These are phyloP conservation scores for Citrullus amarus DNA, from an alignment of 306 rosid species.

Conservation along the genomic window DNA sequence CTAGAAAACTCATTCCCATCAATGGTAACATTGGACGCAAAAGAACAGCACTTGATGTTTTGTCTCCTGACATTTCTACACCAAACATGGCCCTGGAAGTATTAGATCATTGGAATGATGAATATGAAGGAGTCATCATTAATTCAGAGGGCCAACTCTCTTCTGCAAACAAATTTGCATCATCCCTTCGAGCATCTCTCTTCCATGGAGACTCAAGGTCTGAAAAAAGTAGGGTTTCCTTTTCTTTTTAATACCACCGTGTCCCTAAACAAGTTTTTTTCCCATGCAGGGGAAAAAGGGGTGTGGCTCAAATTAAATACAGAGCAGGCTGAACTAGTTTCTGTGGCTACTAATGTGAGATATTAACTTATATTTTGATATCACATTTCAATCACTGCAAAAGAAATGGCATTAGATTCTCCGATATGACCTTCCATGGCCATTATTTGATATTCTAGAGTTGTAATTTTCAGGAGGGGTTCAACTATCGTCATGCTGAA, in stretches of 20 bases:
- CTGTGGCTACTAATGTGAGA: conserved; percentile 29
- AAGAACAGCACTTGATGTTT: conserved; percentile 11
- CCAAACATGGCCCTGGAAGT: conserved; percentile 11
- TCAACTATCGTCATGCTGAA: conserved; percentile 36
- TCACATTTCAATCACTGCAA: neutral
- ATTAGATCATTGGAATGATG: conserved; percentile 32
- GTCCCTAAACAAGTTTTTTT: neutral
- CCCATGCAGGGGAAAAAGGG: conserved; percentile 24
- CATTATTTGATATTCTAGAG: neutral
- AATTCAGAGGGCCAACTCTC: conserved; percentile 26
- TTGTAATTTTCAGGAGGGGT: conserved; percentile 29
- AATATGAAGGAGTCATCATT: conserved; percentile 28
- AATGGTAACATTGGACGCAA: conserved; percentile 4
- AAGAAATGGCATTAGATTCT: neutral
- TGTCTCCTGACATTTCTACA: conserved; percentile 23
- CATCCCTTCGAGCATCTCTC: conserved; percentile 27
- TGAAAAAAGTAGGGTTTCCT: neutral
- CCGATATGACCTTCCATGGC: neutral
- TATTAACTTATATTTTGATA: neutral
- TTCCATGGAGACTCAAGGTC: conserved; percentile 30
- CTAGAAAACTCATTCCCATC: neutral
- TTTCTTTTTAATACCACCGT: neutral
- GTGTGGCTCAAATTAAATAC: conserved; percentile 33
- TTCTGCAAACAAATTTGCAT: conserved; percentile 23
- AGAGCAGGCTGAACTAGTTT: conserved; percentile 34